A percentile compares a stretch with the other conserved stretches of the same genome.
Conservation (phyloP, 116 monocot species). For the Papilionanthe hybrid region DNA sequence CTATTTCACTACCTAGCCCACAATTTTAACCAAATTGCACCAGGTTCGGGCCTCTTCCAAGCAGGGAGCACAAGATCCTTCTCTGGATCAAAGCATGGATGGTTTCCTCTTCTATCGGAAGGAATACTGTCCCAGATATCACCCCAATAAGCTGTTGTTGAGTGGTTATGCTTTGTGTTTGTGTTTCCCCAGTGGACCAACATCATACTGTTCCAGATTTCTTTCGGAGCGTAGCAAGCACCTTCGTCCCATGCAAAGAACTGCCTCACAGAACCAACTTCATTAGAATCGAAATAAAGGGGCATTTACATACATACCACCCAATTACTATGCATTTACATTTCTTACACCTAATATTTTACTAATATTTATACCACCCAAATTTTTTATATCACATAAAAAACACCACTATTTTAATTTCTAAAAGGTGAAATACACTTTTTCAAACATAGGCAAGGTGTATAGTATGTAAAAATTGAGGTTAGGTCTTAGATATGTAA, state of each 20-base stretch:
- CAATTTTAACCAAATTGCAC: constrained; percentile 53
- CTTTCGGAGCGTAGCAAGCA: constrained; percentile 93
- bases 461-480: too few species aligned
- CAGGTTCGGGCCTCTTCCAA: constrained; percentile 80
- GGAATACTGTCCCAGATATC: constrained; percentile 80
- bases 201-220: constrained; percentile 96
- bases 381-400: too few species aligned
- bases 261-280: constrained; percentile 26
- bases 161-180: constrained; percentile 77
- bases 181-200: constrained; percentile 98
- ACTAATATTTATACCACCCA: too few species aligned
- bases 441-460: too few species aligned
- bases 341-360: too few species aligned
- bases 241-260: constrained; percentile 99
- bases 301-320: too few species aligned
- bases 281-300: neutral
- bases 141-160: constrained; percentile 79
- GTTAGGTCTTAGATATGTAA: too few species aligned
- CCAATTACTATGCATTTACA: too few species aligned
- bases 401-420: too few species aligned
- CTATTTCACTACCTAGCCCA: constrained; percentile 61
- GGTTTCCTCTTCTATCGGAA: constrained; percentile 56
- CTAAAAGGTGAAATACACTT: too few species aligned
- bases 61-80: constrained; percentile 97
- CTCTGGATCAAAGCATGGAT: constrained; percentile 88